Percentiles rank a stretch among this genome's conserved stretches.
Evolutionary conservation across 139 green algal species (phyloP).

Genomic region (Micractinium sp.): DNA sequence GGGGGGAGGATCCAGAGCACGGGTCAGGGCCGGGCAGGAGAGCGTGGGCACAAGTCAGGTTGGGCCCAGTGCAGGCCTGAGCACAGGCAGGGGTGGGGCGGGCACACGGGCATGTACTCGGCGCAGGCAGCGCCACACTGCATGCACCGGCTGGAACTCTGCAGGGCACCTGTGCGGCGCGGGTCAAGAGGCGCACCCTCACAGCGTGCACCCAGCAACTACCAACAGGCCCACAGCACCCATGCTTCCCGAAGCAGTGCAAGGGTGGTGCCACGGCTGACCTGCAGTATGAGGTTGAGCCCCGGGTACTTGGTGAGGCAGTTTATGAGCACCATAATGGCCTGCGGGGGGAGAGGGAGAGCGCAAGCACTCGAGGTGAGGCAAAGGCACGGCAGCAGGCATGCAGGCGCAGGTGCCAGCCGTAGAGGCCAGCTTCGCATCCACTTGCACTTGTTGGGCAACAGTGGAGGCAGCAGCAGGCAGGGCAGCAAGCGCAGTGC

Average conservation of each 20-base stretch:
- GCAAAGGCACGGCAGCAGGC: neutral
- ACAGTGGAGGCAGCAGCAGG: too few species aligned
- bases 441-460: neutral
- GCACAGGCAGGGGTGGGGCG: neutral
- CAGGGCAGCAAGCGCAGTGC: conserved; percentile 16
- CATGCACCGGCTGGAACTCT: too few species aligned
- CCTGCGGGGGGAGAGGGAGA: neutral
- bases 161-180: too few species aligned
- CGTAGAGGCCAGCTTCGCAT: neutral
- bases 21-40: neutral
- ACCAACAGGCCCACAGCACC: neutral
- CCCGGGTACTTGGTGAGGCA: conserved; percentile 50
- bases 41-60: neutral
- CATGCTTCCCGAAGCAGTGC: too few species aligned
- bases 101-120: too few species aligned
- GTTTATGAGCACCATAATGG: conserved; percentile 44
- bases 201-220: neutral
- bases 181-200: neutral
- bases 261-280: neutral
- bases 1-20: neutral
- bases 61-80: neutral
- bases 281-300: conserved; percentile 60
- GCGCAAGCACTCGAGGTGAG: neutral
- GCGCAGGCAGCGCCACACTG: too few species aligned
- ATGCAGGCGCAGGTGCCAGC: neutral